Evolutionary conservation across 768 basidiomycete genomes (phyloP), one percentile per base, ranked within the genome.

Genomic region (Lactarius hatsudake): DNA sequence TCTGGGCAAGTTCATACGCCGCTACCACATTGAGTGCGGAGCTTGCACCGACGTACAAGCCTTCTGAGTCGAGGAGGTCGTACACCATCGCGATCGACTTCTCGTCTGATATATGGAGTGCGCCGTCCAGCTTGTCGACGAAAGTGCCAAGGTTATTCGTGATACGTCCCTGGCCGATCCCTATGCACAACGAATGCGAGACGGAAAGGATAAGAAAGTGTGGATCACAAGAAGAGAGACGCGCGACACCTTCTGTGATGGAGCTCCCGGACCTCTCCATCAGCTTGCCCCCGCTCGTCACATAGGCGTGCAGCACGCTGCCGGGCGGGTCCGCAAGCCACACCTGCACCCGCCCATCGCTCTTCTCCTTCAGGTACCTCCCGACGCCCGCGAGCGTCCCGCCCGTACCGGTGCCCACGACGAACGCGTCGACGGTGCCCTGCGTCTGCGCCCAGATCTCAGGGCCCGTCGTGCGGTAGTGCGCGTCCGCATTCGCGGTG

Each of bases 281-380:
- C 61, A 94, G 78, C 75, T 87, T 87, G 26, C 91, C 88, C 0
- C 94, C 95, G 67, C 87, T 93, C 48, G 82, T 84, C 55, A 98
- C 75, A 73, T 93, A 93, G 75, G 91, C 86, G 68, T 91, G 86
- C 72, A 99, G 79, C 61, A 97, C 93, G 75, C 93, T 94, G 48
- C 97, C 97, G 0, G 97, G 97, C 17, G 97, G 97, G 74, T 99
- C 97, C 17, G 97, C 97, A 38, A 99, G 79, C 93, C 93, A 98
- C 62, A 92, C 83, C 78, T 98, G 91, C 12, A 89, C 86, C 75
- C 86, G 89, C 9, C 90, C 91, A 0, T 71, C 74, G 69, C 88
- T 92, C 79, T 85, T 87, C 79, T 97, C 94, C 77, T 90, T 91
- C 75, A 99, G 75, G 74, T 83, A 92, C 72, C 85, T 86, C 12